Conservation (phyloP, 495 filamentous ascomycete genomes). For the Aspergillus hancockii region DNA sequence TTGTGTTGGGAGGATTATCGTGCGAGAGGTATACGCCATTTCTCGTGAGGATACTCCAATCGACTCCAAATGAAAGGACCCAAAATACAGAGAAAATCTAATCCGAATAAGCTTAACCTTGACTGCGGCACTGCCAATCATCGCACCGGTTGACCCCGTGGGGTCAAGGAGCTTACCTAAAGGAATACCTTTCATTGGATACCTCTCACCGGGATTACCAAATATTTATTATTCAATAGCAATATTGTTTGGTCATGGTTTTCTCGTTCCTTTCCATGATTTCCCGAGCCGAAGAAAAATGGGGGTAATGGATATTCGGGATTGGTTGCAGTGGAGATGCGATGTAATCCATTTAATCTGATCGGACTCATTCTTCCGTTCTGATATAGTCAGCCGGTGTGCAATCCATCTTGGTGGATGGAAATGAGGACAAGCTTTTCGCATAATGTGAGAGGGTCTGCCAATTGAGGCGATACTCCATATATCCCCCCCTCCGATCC, state of each 20-base stretch:
- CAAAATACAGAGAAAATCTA: neutral
- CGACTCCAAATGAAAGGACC: neutral
- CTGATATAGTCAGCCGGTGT: too few relatives aligned
- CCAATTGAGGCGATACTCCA: too few relatives aligned
- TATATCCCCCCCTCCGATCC: too few relatives aligned
- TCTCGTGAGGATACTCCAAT: neutral
- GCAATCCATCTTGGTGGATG: too few relatives aligned
- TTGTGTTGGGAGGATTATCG: neutral
- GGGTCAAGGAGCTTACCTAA: neutral
- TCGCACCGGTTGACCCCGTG: neutral
- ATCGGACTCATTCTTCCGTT: too few relatives aligned
- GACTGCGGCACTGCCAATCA: neutral
- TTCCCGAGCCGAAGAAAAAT: neutral
- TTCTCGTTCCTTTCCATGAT: neutral
- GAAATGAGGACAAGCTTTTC: too few relatives aligned
- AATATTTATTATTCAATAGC: neutral
- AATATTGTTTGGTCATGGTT: neutral
- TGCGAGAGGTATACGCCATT: neutral
- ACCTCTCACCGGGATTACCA: neutral
- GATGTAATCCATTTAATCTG: neutral
- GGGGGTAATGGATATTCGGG: constrained; percentile 1
- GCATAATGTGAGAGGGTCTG: too few relatives aligned
- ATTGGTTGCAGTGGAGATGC: neutral
- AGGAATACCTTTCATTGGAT: neutral
- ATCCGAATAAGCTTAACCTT: neutral